Evolutionary conservation across 192 early-diverging fungal genomes (phyloP).

Genomic region (Coemansia reversa): DNA sequence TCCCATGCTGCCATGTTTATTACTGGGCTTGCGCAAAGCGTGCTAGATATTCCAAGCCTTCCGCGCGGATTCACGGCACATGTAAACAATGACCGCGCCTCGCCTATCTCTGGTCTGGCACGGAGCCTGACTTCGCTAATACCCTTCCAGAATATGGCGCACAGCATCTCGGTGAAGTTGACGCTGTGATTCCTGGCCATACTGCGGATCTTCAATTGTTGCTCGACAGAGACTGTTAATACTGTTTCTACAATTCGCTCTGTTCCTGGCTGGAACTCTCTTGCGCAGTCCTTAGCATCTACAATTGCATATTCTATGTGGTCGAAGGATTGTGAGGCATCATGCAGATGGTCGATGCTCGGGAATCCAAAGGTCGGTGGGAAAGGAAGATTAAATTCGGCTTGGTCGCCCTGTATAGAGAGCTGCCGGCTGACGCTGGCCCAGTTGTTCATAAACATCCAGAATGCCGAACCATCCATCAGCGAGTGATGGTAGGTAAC

Average conservation of each 20-base stretch:
- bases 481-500: constrained; percentile 50
- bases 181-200: constrained; percentile 27
- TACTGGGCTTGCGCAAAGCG: constrained; percentile 41
- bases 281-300: constrained; percentile 17
- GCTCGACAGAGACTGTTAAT: constrained; percentile 20
- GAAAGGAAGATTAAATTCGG: constrained; percentile 17
- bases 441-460: constrained; percentile 53
- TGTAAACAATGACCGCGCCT: constrained; percentile 27
- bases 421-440: constrained; percentile 27
- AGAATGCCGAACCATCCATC: constrained; percentile 49
- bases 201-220: constrained; percentile 32
- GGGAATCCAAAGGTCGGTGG: constrained; percentile 47
- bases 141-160: constrained; percentile 49
- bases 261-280: constrained; percentile 17
- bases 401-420: not conserved
- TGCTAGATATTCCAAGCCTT: constrained; percentile 17
- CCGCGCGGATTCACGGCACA: constrained; percentile 45
- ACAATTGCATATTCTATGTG: constrained; percentile 42
- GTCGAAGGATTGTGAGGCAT: constrained; percentile 14
- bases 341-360: constrained; percentile 13
- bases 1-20: constrained; percentile 23
- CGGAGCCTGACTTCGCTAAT: constrained; percentile 17
- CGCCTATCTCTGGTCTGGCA: constrained; percentile 16
- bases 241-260: constrained; percentile 27
- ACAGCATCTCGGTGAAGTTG: constrained; percentile 34